Base-by-base conservation (phyloP, 768 basidiomycete species). In the Lyophyllum semitale region DNA sequence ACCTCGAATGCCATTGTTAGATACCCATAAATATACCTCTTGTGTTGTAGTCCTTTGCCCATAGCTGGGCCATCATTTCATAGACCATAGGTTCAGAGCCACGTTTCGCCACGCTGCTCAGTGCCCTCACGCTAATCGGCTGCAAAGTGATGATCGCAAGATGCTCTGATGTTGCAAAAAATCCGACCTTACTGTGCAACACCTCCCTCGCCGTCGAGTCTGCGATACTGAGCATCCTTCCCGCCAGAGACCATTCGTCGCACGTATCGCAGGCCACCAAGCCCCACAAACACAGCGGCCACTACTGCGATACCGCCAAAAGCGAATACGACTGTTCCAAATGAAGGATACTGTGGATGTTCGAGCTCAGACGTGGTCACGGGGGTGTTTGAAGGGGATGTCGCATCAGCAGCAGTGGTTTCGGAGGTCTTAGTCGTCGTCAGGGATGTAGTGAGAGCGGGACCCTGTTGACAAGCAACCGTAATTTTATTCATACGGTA, bases 401-500 rank as follows among this genome's bases (percentile, higher is more conserved):
- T 42, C 8, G 52, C 47, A 29, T 47, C 53, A 20, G 40, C 48
- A 23, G 37, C 20, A 48, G 32, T 33, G 20, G 57, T 41, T 33
- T 59, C 47, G 17, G 46, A 30, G 23, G 13, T 48, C 49, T 63
- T 46, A 41, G 59, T 55, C 20, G 62, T 48, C 18, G 55, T 35
- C 32, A 55, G 55, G 13, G 57, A 35, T 25, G 59, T 64, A 49
- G 52, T 40, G 41, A 65, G n/a, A 11, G 62, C 53, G 30, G 60
- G 50, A 62, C 75, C 81, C 80, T 84, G 76, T 76, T 63, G 69
- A 75, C 63, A 77, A 80, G 66, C 66, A 75, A 77, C 67, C 73
- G 70, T 65, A 65, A 75, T 76, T 79, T 80, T 80, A 84, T 85
- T 81, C 68, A 73, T 73, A 78, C 72, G 67, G 70, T 54, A 69